Conservation (phyloP, 2,329 filamentous ascomycete species). For the Cadophora luteo-olivacea region DNA sequence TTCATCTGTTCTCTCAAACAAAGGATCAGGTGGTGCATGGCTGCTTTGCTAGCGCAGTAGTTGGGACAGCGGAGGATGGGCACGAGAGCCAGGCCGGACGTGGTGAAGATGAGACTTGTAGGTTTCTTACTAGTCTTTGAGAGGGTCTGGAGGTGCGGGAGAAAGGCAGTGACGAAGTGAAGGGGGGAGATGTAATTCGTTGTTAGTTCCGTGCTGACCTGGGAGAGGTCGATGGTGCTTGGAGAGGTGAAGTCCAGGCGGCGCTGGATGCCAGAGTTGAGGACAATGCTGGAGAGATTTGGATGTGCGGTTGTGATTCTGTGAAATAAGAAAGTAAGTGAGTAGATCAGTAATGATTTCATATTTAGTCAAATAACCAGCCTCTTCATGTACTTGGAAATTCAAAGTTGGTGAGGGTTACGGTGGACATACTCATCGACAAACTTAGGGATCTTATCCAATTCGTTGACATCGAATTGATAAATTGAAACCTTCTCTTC, state of each 20-base stretch:
- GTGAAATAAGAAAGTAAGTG: not conserved
- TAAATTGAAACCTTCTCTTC: not conserved
- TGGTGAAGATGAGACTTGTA: slow-evolving; percentile 35
- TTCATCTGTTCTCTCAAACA: slow-evolving; percentile 51
- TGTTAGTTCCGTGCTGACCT: slow-evolving; percentile 48
- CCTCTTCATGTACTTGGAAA: too few species aligned
- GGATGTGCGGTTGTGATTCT: slow-evolving; percentile 41
- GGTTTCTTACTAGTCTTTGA: not conserved
- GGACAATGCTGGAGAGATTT: slow-evolving; percentile 60
- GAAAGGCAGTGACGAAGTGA: slow-evolving; percentile 46
- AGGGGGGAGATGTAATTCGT: slow-evolving; percentile 53
- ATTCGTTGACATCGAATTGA: not conserved
- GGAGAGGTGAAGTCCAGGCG: slow-evolving; percentile 55
- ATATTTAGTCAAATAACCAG: too few species aligned
- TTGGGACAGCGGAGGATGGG: slow-evolving; percentile 31
- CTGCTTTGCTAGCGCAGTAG: slow-evolving; percentile 55
- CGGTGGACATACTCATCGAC: not conserved
- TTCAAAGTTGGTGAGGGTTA: too few species aligned
- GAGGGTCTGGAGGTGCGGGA: slow-evolving; percentile 42
- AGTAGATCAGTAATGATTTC: too few species aligned
- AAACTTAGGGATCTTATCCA: not conserved
- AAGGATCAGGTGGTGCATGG: slow-evolving; percentile 51
- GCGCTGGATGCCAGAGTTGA: slow-evolving; percentile 64
- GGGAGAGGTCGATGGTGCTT: slow-evolving; percentile 47
- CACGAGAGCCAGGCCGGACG: slow-evolving; percentile 32